phyloP scores from a whole-genome alignment of 306 rosid species.

The Rosa multiflora region DNA sequence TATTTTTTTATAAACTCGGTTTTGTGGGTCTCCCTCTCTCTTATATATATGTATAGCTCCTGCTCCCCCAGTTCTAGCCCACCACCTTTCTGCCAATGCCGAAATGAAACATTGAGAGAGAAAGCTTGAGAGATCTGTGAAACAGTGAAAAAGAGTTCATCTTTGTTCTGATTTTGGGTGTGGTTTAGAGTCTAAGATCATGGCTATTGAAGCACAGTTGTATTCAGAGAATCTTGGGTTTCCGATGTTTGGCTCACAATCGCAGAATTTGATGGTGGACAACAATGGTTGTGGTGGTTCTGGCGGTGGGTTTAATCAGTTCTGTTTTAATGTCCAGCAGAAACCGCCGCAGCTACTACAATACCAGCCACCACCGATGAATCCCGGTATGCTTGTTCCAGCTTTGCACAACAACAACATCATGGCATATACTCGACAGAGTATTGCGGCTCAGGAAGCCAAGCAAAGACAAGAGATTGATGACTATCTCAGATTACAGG shows the following conservation, averaged over 20 bases:
- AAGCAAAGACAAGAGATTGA: conserved; percentile 52
- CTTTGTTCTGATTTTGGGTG: background rate
- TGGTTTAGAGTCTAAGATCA: conserved; percentile 11
- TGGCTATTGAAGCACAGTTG: conserved; percentile 70
- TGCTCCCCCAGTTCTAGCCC: conserved; percentile 16
- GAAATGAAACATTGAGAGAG: background rate
- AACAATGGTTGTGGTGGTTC: conserved; percentile 28
- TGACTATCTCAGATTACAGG: conserved; percentile 56
- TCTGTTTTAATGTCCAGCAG: conserved; percentile 37
- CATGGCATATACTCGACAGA: conserved; percentile 27
- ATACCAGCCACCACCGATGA: conserved; percentile 23
- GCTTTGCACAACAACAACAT: conserved; percentile 21
- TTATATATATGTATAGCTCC: conserved; percentile 15
- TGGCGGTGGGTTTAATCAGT: conserved; percentile 24
- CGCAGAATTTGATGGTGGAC: conserved; percentile 32
- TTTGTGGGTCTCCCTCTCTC: background rate
- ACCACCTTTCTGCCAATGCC: conserved; percentile 22
- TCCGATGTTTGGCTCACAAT: conserved; percentile 36
- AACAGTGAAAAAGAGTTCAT: background rate
- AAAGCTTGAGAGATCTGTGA: background rate
- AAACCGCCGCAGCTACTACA: conserved; percentile 25
- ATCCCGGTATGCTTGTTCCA: background rate
- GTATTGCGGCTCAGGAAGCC: conserved; percentile 36
- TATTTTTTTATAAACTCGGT: background rate
- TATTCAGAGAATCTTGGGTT: conserved; percentile 39